phyloP scores from a whole-genome alignment of 116 monocot genomes.

The Papilionanthe hybrid region DNA sequence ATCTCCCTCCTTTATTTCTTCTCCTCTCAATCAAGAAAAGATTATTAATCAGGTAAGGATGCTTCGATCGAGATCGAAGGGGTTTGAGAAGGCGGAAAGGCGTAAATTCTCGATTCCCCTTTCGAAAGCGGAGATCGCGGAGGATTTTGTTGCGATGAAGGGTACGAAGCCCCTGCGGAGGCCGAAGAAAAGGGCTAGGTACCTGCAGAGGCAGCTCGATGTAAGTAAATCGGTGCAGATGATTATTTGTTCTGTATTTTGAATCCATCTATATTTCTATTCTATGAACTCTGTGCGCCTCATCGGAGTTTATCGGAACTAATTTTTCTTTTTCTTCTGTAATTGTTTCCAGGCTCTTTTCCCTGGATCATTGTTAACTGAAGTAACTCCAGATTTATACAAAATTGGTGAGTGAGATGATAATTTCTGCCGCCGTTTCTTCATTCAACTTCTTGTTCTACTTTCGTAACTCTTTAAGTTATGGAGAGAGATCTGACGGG shows the following conservation, averaged over 20 bases:
- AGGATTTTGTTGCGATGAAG: slow-evolving; percentile 22
- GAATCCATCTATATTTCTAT: background rate
- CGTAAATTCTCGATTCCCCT: slow-evolving; percentile 20
- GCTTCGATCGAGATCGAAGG: slow-evolving; percentile 6
- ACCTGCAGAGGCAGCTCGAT: slow-evolving; percentile 24
- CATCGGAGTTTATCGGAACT: background rate
- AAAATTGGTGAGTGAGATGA: background rate
- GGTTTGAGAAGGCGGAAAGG: slow-evolving; percentile 8
- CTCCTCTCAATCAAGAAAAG: slow-evolving; percentile 1
- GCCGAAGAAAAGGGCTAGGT: slow-evolving; percentile 25
- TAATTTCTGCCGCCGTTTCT: background rate
- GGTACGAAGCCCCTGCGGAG: slow-evolving; percentile 16
- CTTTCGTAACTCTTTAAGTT: background rate
- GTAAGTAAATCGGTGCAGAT: slow-evolving; percentile 8
- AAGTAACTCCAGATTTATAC: slow-evolving; percentile 7
- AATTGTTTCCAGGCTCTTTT: background rate
- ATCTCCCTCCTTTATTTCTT: background rate
- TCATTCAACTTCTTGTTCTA: background rate
- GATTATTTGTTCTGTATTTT: background rate
- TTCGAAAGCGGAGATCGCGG: slow-evolving; percentile 18
- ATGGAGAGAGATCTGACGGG: background rate
- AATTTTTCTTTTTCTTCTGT: background rate
- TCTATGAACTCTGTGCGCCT: background rate
- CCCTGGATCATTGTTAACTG: background rate
- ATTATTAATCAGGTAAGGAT: background rate